These are phyloP conservation scores for Hypoxylon rubiginosum DNA, from an alignment of 2,329 filamentous ascomycete genomes.

Conservation along the genomic window DNA sequence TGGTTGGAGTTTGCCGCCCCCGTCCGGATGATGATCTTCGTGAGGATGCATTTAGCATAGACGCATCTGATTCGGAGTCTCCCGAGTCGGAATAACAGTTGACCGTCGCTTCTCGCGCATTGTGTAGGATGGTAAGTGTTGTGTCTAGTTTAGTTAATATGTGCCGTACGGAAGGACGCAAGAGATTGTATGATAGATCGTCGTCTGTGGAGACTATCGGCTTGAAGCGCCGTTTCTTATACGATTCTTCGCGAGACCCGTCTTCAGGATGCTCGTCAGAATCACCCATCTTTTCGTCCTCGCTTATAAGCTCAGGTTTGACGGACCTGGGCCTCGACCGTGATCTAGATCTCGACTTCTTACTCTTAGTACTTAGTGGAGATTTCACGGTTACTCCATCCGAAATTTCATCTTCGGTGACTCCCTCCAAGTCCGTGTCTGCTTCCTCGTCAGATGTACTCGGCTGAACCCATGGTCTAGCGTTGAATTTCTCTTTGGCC, in stretches of 20 bases:
- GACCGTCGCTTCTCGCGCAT: slow-evolving; percentile 69
- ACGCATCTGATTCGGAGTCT: slow-evolving; percentile 46
- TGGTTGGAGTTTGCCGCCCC: slow-evolving; percentile 25
- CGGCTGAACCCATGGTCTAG: slow-evolving; percentile 55
- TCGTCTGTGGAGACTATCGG: slow-evolving; percentile 79
- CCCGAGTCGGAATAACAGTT: slow-evolving; percentile 47
- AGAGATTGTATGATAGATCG: slow-evolving; percentile 71
- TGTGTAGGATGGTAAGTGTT: slow-evolving; percentile 78
- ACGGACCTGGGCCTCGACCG: slow-evolving; percentile 40
- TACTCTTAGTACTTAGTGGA: slow-evolving; percentile 17
- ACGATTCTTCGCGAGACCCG: not conserved
- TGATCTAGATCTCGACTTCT: slow-evolving; percentile 29
- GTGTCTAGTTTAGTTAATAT: slow-evolving; percentile 77
- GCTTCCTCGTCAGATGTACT: slow-evolving; percentile 28
- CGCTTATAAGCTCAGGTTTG: slow-evolving; percentile 39
- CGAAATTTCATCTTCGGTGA: slow-evolving; percentile 31
- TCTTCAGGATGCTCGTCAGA: slow-evolving; percentile 34
- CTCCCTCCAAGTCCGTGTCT: slow-evolving; percentile 21
- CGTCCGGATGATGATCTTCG: slow-evolving; percentile 23
- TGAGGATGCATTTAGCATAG: slow-evolving; percentile 38
- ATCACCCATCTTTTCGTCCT: slow-evolving; percentile 44
- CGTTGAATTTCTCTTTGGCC: slow-evolving; percentile 74
- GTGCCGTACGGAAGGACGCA: slow-evolving; percentile 78
- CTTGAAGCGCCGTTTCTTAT: slow-evolving; percentile 47
- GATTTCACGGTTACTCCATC: slow-evolving; percentile 36